Evolutionary conservation across 108 stramenopile genomes (phyloP).

Genomic region (Skeletonema grethae): DNA sequence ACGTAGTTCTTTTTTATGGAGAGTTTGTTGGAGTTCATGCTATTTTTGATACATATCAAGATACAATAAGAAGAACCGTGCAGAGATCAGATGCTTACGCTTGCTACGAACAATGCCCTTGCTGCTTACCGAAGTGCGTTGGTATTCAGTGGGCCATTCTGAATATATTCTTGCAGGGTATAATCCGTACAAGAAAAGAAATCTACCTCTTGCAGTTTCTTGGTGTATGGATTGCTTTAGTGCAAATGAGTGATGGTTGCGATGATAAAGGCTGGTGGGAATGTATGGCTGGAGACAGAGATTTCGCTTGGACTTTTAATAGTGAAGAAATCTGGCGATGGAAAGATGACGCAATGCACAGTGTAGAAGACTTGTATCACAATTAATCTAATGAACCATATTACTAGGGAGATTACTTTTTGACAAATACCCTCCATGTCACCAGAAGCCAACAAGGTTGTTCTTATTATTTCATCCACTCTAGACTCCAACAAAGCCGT

Average conservation of each 20-base stretch:
- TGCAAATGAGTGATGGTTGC: constrained; percentile 65
- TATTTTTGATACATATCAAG: constrained; percentile 46
- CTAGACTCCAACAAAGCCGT: too few species aligned
- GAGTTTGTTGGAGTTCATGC: constrained; percentile 47
- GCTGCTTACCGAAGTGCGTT: constrained; percentile 50
- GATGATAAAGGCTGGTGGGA: constrained; percentile 65
- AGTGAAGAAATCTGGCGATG: constrained; percentile 16
- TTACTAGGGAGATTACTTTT: neutral
- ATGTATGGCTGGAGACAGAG: constrained; percentile 49
- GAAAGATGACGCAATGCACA: constrained; percentile 11
- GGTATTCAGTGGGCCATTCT: constrained; percentile 48
- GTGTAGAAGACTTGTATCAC: constrained; percentile 5
- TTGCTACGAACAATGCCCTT: constrained; percentile 43
- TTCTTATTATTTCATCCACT: neutral
- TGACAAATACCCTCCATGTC: neutral
- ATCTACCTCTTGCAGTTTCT: constrained; percentile 23
- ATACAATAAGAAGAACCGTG: constrained; percentile 42
- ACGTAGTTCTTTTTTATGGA: constrained; percentile 47
- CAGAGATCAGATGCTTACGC: constrained; percentile 52
- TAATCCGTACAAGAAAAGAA: too few species aligned
- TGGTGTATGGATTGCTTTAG: constrained; percentile 46
- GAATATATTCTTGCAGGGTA: constrained; percentile 26
- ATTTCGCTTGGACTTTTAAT: constrained; percentile 2
- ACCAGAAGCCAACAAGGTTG: neutral
- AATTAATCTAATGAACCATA: neutral